Conservation (phyloP, 2,329 filamentous ascomycete species). For the Fusarium compactum region DNA sequence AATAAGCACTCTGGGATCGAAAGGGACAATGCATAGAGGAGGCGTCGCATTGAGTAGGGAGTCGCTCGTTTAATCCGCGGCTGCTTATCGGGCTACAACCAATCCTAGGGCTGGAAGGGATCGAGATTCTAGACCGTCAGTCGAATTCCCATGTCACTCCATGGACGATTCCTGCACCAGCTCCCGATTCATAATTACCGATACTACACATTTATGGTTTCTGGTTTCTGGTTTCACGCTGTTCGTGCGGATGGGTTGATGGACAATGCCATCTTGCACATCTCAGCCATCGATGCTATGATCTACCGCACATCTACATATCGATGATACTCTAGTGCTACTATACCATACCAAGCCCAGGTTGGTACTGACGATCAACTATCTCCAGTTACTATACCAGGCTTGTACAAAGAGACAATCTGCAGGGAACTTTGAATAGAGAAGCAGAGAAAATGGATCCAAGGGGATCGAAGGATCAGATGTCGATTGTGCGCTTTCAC, state of each 20-base stretch:
- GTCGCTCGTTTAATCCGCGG: constrained; percentile 15
- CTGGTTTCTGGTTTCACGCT: neutral
- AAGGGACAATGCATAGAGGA: constrained; percentile 21
- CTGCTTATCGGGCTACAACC: constrained; percentile 12
- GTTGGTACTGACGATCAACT: neutral
- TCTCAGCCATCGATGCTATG: neutral
- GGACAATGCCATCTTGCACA: constrained; percentile 11
- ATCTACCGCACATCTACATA: constrained; percentile 11
- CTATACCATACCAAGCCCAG: neutral
- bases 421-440: constrained; percentile 1
- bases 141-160: constrained; percentile 42
- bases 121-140: constrained; percentile 41
- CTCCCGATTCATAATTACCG: constrained; percentile 13
- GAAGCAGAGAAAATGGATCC: constrained; percentile 7
- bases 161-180: constrained; percentile 33
- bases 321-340: neutral
- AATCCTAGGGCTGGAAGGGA: constrained; percentile 25
- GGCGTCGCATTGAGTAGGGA: constrained; percentile 27
- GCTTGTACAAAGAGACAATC: neutral
- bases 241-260: neutral
- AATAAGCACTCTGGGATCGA: constrained; percentile 22
- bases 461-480: neutral
- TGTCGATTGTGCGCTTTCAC: constrained; percentile 7
- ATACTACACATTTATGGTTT: constrained; percentile 13
- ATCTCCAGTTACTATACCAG: neutral